Evolutionary conservation across 192 early-diverging fungal species (phyloP), one percentile per base, ranked within the genome.

Genomic region (Diversispora eburnea): DNA sequence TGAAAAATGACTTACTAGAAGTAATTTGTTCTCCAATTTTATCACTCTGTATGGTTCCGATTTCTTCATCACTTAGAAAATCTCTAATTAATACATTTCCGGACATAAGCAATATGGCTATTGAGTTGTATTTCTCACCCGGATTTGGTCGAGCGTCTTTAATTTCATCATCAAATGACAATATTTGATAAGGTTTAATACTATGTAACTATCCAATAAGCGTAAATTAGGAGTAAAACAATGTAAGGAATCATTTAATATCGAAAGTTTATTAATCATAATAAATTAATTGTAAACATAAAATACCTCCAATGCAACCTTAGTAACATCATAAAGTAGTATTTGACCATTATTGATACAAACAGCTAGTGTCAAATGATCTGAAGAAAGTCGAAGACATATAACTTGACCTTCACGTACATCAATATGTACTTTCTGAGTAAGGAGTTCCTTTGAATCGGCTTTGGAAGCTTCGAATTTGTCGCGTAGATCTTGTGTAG

Each of bases 91-190:
- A 8, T 7, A 86, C 62, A 13, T 69, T 75, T 8, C 83, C 83
- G 3, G 68, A 22, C 15, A 78, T 68, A 46, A 88, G 82, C 8
- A 90, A 73, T 5, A 90, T 82, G 7, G 89, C 89, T 7, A 80
- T 75, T 1, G 83, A 22, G 39, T 77, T 80, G 6, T 85, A 81
- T 49, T 77, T 67, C 22, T 77, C 79, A 52, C 80, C 80, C 8
- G 88, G 84, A 67, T 92, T 92, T 47, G 89, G 85, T 8, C 85
- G 82, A 64, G 91, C 64, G 67, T 92, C 91, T 5, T 80, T 69
- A 67, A 91, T 84, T 54, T 86, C 83, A 3, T 69, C 39, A 8
- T 79, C 80, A 39, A 87, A 63, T 13, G 54, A 25, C 39, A 88
- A 72, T 7, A 59, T 75, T 51, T 70, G 83, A 7, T 66, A 65